phyloP scores from a whole-genome alignment of 2,329 filamentous ascomycete species.

The Claviceps arundinis region DNA sequence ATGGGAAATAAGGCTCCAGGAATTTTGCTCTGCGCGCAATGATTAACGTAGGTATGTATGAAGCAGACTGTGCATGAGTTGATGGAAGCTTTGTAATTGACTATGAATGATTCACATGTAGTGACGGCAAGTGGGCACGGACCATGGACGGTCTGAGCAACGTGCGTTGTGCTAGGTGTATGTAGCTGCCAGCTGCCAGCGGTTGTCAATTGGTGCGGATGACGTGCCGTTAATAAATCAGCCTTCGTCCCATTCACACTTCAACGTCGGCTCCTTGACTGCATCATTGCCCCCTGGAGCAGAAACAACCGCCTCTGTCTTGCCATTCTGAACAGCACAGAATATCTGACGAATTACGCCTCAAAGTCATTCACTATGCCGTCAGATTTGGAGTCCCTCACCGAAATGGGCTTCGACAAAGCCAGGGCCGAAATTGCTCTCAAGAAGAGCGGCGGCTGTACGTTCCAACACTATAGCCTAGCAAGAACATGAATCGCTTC shows the following conservation, averaged over 20 bases:
- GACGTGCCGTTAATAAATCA: no score
- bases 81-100: no score
- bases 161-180: no score
- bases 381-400: constrained; percentile 45
- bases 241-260: not conserved
- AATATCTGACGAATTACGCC: not conserved
- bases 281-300: not conserved
- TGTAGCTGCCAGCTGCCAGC: no score
- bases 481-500: not conserved
- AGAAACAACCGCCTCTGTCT: not conserved
- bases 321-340: not conserved
- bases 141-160: no score
- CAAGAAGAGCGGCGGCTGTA: constrained; percentile 68
- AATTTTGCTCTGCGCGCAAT: not conserved
- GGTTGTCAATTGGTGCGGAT: no score
- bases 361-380: constrained; percentile 18
- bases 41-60: no score
- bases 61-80: no score
- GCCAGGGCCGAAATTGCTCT: constrained; percentile 72
- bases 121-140: no score
- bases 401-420: constrained; percentile 72
- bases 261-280: not conserved
- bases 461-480: constrained; percentile 20
- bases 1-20: not conserved
- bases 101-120: no score